Base-by-base conservation (phyloP, 1,284 basidiomycete species). In the Fomes fomentarius region DNA sequence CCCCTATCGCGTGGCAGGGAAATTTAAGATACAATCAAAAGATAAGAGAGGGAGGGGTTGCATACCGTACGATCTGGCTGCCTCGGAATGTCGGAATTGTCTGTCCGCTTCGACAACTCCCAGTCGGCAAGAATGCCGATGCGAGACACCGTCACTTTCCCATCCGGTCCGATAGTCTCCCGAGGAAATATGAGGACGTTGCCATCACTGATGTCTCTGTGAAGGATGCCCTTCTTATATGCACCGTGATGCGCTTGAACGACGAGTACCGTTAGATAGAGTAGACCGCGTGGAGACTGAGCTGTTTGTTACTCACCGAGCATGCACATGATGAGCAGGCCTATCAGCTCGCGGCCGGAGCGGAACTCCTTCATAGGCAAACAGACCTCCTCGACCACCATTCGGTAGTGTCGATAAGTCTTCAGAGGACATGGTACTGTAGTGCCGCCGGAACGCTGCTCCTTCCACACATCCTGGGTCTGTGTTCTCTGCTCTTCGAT, bases 171-270 rank as follows among this genome's bases (percentile, higher is more conserved):
- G 10, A 25, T 24, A 21, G 2, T n/a, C 15, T 41, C 21, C 24
- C 19, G 30, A 9, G 37, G 19, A 2, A 30, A 25, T 7, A 61
- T 33, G 8, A 61, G 39, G 11, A 61, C 34, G 12, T 58, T 61
- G 1, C 56, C 59, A 1, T 39, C 44, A n/a, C 59, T 61, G 53
- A 61, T 49, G 30, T 61, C 56, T 0, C 59, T 47, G 15, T 61
- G 59, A 3, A 61, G 14, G 7, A 56, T 11, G 3, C 50, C 50
- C 4, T 40, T 37, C 24, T 35, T 9, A 21, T 42, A 50, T 1
- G 59, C 59, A 3, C 25, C 22, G 4, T 31, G n/a, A 15, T 61
- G 59, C 1, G 59, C 59, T 58, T 14, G 14, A 22, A 19, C 19
- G 21, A n/a, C 24, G 17, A 45, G 28, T 19, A n/a, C 9, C 5